Conservation (phyloP, 2,329 filamentous ascomycete species). For the Trichoderma sp. region DNA sequence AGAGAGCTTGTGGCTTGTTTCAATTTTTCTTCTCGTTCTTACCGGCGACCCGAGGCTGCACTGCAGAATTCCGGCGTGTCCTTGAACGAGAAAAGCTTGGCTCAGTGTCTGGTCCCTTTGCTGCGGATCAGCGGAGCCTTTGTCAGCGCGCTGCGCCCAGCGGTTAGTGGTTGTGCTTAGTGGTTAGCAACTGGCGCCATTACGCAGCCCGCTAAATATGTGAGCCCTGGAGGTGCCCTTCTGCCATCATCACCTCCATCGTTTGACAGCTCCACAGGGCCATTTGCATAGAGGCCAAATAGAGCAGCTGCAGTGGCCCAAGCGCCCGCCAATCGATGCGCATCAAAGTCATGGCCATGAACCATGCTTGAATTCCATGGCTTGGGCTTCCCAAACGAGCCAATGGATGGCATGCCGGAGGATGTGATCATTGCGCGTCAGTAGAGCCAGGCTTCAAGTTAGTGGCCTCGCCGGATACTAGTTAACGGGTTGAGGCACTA, state of each 20-base stretch:
- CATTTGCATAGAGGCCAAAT: neutral
- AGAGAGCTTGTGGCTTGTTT: neutral
- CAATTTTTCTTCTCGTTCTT: neutral
- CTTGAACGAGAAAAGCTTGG: neutral
- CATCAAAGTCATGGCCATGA: conserved; percentile 7
- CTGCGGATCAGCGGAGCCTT: conserved; percentile 18
- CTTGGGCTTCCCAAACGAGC: neutral
- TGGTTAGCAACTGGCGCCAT: neutral
- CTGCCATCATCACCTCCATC: neutral
- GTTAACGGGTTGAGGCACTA: neutral
- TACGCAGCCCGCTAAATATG: conserved; percentile 4
- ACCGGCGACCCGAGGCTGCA: neutral
- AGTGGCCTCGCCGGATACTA: neutral
- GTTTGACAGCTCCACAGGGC: neutral
- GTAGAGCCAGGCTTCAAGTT: neutral
- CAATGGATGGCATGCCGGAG: conserved; percentile 1
- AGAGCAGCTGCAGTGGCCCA: neutral
- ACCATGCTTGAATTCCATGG: neutral
- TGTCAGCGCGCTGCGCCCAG: conserved; percentile 18
- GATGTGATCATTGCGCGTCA: conserved; percentile 15
- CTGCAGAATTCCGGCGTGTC: neutral
- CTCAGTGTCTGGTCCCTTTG: neutral
- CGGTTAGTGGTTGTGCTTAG: neutral
- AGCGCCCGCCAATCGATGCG: conserved; percentile 8
- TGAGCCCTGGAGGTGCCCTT: neutral